These are phyloP conservation scores for Globisporangium apiculatum DNA, from an alignment of 352 stramenopile species.

Conservation along the genomic window DNA sequence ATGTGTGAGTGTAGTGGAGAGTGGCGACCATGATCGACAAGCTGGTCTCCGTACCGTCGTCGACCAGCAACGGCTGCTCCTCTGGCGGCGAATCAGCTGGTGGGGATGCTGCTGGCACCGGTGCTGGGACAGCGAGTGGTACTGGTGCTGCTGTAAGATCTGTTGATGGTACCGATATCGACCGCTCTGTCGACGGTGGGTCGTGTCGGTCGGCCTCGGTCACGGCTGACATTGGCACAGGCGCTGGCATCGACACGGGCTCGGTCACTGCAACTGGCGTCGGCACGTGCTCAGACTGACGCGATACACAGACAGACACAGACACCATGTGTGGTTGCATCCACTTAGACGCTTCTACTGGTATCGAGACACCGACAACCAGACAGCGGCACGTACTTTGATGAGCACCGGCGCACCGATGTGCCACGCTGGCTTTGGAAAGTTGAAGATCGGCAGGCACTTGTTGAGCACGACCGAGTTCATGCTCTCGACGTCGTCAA, in stretches of 20 bases:
- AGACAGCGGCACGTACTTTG: constrained; percentile 14
- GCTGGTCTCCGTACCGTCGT: too few species aligned
- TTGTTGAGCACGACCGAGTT: constrained; percentile 22
- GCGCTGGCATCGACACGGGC: background rate
- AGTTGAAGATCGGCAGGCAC: constrained; percentile 32
- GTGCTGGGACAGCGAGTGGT: background rate
- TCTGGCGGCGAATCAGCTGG: too few species aligned
- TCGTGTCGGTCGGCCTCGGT: background rate
- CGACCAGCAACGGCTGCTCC: too few species aligned
- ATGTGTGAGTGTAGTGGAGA: too few species aligned
- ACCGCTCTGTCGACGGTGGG: background rate
- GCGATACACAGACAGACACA: background rate
- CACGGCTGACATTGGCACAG: background rate
- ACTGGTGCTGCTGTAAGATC: background rate
- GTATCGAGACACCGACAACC: background rate
- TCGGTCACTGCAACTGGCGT: too few species aligned
- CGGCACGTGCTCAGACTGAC: background rate
- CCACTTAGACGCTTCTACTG: background rate
- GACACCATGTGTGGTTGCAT: too few species aligned
- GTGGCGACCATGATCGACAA: too few species aligned
- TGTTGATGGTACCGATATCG: background rate
- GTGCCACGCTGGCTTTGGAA: constrained; percentile 28
- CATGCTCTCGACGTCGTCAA: constrained; percentile 22
- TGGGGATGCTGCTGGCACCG: background rate
- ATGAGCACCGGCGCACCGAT: constrained; percentile 21